Percentiles rank a stretch among this genome's conserved stretches.
Conservation (phyloP, 1,139 yeast genomes). For the Sugiyamaella novakii region DNA sequence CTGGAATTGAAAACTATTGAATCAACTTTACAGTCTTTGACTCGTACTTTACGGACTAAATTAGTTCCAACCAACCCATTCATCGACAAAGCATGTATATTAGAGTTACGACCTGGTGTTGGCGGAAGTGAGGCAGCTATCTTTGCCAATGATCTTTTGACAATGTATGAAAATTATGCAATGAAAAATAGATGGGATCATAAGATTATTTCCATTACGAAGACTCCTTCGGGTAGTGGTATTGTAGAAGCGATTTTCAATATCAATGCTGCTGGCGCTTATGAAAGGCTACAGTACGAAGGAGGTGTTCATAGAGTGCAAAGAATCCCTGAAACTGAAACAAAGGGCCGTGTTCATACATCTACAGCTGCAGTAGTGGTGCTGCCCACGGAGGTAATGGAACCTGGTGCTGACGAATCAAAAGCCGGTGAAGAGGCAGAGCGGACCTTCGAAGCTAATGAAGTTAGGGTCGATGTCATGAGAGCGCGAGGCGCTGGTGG, state of each 20-base stretch:
- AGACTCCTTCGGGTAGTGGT: slow-evolving; percentile 63
- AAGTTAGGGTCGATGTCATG: slow-evolving; percentile 91
- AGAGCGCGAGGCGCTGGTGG: slow-evolving; percentile 98
- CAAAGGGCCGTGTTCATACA: slow-evolving; percentile 92
- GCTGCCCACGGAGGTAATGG: slow-evolving; percentile 75
- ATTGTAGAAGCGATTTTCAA: slow-evolving; percentile 75
- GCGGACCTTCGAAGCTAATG: slow-evolving; percentile 79
- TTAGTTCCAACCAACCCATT: slow-evolving; percentile 78
- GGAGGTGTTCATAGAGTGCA: slow-evolving; percentile 98
- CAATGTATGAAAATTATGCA: slow-evolving; percentile 80
- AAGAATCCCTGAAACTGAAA: slow-evolving; percentile 88
- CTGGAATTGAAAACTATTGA: slow-evolving; percentile 51
- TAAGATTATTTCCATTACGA: slow-evolving; percentile 54
- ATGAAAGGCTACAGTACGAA: slow-evolving; percentile 72
- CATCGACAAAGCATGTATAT: slow-evolving; percentile 72
- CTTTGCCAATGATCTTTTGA: slow-evolving; percentile 75
- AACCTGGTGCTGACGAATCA: slow-evolving; percentile 40
- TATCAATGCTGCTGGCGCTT: slow-evolving; percentile 77
- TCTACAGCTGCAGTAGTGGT: slow-evolving; percentile 96
- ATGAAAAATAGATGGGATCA: slow-evolving; percentile 66
- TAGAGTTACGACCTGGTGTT: slow-evolving; percentile 92
- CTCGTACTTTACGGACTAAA: slow-evolving; percentile 52
- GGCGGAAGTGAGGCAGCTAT: slow-evolving; percentile 95
- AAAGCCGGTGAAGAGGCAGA: slow-evolving; percentile 57
- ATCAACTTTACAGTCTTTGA: slow-evolving; percentile 35